Conservation (phyloP, 495 filamentous ascomycete species). For the Daldinia concentrica region DNA sequence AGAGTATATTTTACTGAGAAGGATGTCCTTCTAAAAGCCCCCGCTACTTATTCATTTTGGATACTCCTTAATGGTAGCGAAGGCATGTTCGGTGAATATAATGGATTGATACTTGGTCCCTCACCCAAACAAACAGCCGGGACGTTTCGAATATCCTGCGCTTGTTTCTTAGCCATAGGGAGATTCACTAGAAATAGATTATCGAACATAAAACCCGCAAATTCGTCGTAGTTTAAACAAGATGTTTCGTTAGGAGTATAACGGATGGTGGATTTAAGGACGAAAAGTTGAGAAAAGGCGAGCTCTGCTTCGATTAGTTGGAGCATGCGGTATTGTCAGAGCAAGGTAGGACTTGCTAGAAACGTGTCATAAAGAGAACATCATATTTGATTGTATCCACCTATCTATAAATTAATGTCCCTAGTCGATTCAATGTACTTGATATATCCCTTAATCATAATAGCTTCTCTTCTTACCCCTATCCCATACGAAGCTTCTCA, state of each 20-base stretch:
- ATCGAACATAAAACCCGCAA: background rate
- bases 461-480: background rate
- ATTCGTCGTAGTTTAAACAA: background rate
- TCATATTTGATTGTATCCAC: background rate
- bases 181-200: background rate
- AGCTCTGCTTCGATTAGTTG: background rate
- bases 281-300: background rate
- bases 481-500: background rate
- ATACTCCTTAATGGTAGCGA: background rate
- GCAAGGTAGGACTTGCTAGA: no score
- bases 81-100: background rate
- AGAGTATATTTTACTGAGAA: background rate
- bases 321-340: no score
- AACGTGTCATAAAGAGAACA: no score
- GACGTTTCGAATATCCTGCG: background rate
- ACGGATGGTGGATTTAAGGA: no score
- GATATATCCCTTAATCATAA: background rate
- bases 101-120: background rate
- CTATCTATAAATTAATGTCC: background rate
- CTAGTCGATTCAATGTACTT: background rate
- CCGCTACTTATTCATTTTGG: background rate
- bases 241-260: background rate
- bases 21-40: background rate
- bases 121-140: background rate
- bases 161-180: background rate